Percentiles rank a stretch among this genome's conserved stretches.
Conservation (phyloP, 441 rosid genomes). For the Eutrema salsugineum region DNA sequence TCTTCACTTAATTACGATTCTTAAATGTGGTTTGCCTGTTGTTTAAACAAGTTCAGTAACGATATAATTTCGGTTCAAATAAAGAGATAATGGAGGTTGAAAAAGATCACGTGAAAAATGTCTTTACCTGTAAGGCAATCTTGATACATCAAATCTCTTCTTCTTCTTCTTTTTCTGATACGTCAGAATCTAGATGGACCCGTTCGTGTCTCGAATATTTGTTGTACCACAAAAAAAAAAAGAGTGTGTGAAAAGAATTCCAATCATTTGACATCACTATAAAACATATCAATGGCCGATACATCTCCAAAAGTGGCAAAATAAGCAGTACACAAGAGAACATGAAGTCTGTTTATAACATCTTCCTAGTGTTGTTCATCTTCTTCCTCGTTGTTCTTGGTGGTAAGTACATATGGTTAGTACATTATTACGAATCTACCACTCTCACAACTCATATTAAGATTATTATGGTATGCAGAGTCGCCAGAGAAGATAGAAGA, state of each 20-base stretch:
- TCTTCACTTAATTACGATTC: too few relatives aligned
- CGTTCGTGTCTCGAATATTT: not conserved
- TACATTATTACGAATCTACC: not conserved
- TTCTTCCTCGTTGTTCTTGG: not conserved
- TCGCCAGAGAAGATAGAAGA: constrained; percentile 16
- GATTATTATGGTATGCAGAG: not conserved
- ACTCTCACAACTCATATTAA: not conserved
- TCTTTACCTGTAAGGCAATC: not conserved
- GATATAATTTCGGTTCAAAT: too few relatives aligned
- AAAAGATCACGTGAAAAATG: not conserved
- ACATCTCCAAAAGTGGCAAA: not conserved
- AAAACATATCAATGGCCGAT: not conserved
- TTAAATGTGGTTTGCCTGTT: too few relatives aligned
- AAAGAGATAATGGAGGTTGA: not conserved
- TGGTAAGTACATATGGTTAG: not conserved
- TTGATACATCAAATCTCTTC: not conserved
- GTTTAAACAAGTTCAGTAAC: too few relatives aligned
- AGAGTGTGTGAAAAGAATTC: not conserved
- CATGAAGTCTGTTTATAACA: not conserved
- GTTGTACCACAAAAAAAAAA: not conserved
- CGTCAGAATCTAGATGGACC: not conserved
- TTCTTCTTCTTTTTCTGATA: not conserved
- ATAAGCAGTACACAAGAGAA: not conserved
- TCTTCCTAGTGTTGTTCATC: not conserved
- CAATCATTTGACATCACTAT: not conserved